Base-by-base conservation (phyloP, 768 basidiomycete species). In the Zangia roseola region DNA sequence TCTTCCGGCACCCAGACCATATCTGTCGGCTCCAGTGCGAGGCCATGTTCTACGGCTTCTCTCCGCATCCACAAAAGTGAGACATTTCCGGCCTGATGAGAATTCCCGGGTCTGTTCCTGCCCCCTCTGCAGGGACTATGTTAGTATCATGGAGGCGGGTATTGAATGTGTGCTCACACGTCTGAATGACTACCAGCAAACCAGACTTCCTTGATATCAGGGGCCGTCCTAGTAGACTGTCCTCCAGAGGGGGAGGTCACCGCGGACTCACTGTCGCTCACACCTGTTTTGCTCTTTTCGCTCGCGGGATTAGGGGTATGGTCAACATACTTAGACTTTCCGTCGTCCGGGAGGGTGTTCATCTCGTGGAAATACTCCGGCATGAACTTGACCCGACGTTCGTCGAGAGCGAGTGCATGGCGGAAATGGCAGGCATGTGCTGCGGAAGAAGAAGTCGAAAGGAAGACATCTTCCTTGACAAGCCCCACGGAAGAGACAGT, bases 401-500 rank as follows among this genome's bases (percentile, higher is more conserved):
- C 83, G 41, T 86, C 83, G n/a, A 88, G 74, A 3, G 83, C 65
- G 10, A 86, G 60, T 0, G 83, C 83, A 40, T 88, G 85, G 16
- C 85, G 74, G 64, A 86, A 83, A 16, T 77, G 74, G 5, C 72
- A 72, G 36, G 83, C 77, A 51, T 78, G 77, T 9, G 71, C 74
- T 40, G 83, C 81, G 4, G 77, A 77, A 2, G 72, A 75, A 1
- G 79, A 79, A 58, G 84, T 84, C 0, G 83, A 84, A 5, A 84
- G 71, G 16, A 63, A 62, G 6, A 77, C 69, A 23, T 73, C 73
- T 2, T 75, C 54, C 49, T 54, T 74, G 43, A 82, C 67, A 34
- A 81, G 40, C 10, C 82, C 83, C 13, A 85, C 82, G 0, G 83
- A 84, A 19, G 78, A 76, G 6, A 87, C 83, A 2, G 83, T 86